These are phyloP conservation scores for Brachypodium distachyon DNA, from an alignment of 202 grass and related monocot species.

Conservation along the genomic window DNA sequence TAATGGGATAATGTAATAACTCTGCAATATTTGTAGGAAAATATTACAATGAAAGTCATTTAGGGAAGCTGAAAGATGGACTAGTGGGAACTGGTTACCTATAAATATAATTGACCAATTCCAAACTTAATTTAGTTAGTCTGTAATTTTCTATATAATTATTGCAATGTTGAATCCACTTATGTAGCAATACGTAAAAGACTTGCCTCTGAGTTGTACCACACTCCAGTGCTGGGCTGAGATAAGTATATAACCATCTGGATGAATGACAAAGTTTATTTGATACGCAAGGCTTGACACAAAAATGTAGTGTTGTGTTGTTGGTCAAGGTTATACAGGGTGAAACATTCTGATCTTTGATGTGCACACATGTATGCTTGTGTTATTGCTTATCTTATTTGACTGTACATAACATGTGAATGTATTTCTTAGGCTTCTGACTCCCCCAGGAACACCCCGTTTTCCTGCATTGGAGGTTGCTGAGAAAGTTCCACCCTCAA, in stretches of 20 bases:
- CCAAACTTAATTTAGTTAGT: background rate
- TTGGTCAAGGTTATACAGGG: background rate
- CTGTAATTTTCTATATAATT: background rate
- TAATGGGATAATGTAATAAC: background rate
- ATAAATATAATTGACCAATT: background rate
- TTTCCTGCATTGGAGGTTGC: conserved; percentile 33
- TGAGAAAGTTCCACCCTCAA: conserved; percentile 45
- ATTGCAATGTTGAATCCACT: background rate
- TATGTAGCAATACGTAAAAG: background rate
- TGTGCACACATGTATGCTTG: background rate
- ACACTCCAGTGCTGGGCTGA: background rate
- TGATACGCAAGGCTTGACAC: background rate
- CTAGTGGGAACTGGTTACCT: background rate
- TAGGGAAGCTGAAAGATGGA: background rate
- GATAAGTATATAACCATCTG: background rate
- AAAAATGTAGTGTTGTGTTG: background rate
- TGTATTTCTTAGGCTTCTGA: conserved; percentile 72
- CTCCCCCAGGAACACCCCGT: conserved; percentile 76
- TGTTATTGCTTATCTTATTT: background rate
- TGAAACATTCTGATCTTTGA: background rate
- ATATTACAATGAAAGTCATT: background rate
- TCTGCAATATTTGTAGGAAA: background rate
- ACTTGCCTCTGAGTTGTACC: background rate
- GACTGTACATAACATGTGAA: conserved; percentile 22
- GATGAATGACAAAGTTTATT: background rate